A percentile compares a stretch with the other conserved stretches of the same genome.
Evolutionary conservation across 2,329 filamentous ascomycete species (phyloP).

Genomic region (Lecanicillium sp.): DNA sequence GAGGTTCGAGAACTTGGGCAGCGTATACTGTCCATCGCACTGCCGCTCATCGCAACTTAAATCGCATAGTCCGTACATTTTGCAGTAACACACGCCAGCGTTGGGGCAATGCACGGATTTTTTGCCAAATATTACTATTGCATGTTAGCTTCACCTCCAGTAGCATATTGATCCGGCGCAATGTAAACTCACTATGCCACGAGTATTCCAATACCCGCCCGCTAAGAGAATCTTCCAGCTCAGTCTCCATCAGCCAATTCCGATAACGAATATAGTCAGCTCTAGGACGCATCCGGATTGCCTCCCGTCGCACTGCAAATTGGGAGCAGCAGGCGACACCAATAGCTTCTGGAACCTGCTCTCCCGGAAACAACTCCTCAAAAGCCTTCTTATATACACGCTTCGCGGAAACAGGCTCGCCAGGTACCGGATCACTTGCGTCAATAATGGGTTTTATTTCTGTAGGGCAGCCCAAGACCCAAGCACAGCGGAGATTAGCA

Average conservation of each 20-base stretch:
- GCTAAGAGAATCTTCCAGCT: slow-evolving; percentile 43
- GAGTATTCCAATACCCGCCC: slow-evolving; percentile 56
- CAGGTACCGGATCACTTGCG: slow-evolving; percentile 20
- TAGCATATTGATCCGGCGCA: background rate
- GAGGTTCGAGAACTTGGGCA: no score
- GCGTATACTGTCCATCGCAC: no score
- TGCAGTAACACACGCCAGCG: slow-evolving; percentile 57
- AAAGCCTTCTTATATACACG: slow-evolving; percentile 33
- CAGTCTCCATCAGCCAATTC: slow-evolving; percentile 49
- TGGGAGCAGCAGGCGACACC: slow-evolving; percentile 55
- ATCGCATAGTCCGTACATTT: slow-evolving; percentile 53
- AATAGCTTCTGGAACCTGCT: slow-evolving; percentile 37
- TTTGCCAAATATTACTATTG: slow-evolving; percentile 48
- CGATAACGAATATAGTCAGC: slow-evolving; percentile 49
- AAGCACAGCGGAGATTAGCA: slow-evolving; percentile 51
- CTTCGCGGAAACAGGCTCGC: slow-evolving; percentile 27
- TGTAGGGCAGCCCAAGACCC: slow-evolving; percentile 45
- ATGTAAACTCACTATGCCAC: slow-evolving; percentile 50
- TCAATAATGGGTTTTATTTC: slow-evolving; percentile 34
- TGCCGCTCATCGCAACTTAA: slow-evolving; percentile 23
- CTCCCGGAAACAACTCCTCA: slow-evolving; percentile 28
- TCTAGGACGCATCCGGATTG: slow-evolving; percentile 36
- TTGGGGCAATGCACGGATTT: slow-evolving; percentile 50
- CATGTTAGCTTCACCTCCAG: background rate
- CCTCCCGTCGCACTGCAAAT: slow-evolving; percentile 49